These are phyloP conservation scores for Orbilia javanica DNA, from an alignment of 2,329 filamentous ascomycete species.

Conservation along the genomic window DNA sequence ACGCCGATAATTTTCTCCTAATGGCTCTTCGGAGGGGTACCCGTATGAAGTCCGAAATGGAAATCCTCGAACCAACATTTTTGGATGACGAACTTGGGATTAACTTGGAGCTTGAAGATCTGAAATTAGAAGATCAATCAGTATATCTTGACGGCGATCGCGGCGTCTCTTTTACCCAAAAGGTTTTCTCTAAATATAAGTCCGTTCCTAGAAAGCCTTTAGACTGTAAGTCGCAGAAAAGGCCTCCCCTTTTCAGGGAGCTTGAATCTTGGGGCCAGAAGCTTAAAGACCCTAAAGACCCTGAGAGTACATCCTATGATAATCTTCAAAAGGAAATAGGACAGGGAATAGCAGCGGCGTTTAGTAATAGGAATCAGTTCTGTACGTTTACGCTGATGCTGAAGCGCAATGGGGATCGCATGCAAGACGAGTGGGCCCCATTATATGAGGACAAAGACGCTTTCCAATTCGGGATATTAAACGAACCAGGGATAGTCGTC, in stretches of 20 bases:
- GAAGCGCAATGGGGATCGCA: not conserved
- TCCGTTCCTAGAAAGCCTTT: not conserved
- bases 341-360: constrained; percentile 1
- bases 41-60: constrained; percentile 22
- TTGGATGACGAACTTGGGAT: not conserved
- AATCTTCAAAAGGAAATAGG: not conserved
- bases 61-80: constrained; percentile 16
- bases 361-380: not conserved
- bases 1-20: not conserved
- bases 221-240: not conserved
- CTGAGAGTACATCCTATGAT: not conserved
- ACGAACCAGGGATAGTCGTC: not conserved
- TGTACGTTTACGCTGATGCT: constrained; percentile 6
- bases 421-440: no score
- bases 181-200: not conserved
- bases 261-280: constrained; percentile 12
- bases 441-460: not conserved
- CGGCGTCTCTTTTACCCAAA: not conserved
- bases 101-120: not conserved
- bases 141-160: not conserved
- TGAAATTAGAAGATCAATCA: not conserved
- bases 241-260: not conserved
- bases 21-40: constrained; percentile 10
- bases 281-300: not conserved
- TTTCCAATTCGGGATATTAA: constrained; percentile 10